phyloP scores from a whole-genome alignment of 192 early-diverging fungal species.

The Backusella mclennaniae region DNA sequence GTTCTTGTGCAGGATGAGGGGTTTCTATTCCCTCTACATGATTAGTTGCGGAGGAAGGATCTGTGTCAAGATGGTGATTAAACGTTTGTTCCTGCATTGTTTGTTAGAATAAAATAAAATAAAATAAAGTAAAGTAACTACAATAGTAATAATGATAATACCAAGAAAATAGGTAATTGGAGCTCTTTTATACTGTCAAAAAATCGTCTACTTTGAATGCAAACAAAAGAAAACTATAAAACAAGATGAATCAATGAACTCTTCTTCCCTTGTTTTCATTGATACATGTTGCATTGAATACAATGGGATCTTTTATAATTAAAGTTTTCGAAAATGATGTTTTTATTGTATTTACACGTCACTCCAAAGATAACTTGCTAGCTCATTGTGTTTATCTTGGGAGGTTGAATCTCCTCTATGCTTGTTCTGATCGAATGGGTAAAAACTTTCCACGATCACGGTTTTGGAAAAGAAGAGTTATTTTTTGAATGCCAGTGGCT shows the following conservation, averaged over 20 bases:
- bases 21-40: background rate
- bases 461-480: background rate
- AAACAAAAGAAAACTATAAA: background rate
- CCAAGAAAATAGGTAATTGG: background rate
- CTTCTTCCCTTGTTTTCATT: background rate
- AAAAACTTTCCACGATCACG: background rate
- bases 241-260: background rate
- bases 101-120: background rate
- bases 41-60: background rate
- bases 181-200: background rate
- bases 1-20: background rate
- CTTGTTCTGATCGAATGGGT: background rate
- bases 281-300: background rate
- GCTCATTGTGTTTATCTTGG: background rate
- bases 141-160: background rate
- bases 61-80: background rate
- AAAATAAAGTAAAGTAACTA: background rate
- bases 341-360: slow-evolving; percentile 1
- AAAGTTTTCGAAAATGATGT: background rate
- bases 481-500: background rate
- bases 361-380: background rate
- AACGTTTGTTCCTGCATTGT: background rate
- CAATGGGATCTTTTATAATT: background rate
- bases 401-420: background rate
- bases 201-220: background rate